These are phyloP conservation scores for Nakazawaea peltata DNA, from an alignment of 805 yeast genomes.

Conservation along the genomic window DNA sequence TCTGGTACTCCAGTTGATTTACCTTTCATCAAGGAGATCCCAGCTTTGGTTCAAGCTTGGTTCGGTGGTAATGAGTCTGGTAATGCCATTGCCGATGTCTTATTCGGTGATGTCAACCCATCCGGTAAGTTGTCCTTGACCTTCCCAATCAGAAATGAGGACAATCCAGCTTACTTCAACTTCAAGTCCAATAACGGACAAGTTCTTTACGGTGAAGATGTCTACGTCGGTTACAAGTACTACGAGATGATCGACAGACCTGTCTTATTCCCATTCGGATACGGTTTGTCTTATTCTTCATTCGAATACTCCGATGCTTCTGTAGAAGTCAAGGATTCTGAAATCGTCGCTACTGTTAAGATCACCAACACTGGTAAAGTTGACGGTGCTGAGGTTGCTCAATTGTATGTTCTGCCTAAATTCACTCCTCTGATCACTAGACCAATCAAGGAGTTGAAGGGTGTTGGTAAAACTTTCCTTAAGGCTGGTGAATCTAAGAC, in stretches of 20 bases:
- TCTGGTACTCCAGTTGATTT: slow-evolving; percentile 48
- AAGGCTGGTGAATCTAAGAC: slow-evolving; percentile 32
- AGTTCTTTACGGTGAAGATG: slow-evolving; percentile 50
- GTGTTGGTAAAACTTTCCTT: slow-evolving; percentile 36
- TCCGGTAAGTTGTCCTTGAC: slow-evolving; percentile 44
- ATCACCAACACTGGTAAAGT: slow-evolving; percentile 36
- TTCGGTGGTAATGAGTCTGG: slow-evolving; percentile 48
- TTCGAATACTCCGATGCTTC: slow-evolving; percentile 30
- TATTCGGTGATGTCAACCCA: slow-evolving; percentile 49
- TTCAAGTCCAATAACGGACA: slow-evolving; percentile 40
- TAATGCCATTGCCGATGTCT: slow-evolving; percentile 43
- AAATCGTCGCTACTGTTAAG: slow-evolving; percentile 23
- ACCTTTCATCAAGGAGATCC: slow-evolving; percentile 35
- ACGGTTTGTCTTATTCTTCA: slow-evolving; percentile 45
- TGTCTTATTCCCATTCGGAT: slow-evolving; percentile 48
- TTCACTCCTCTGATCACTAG: slow-evolving; percentile 29
- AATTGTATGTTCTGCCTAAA: slow-evolving; percentile 34
- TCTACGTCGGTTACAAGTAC: slow-evolving; percentile 48
- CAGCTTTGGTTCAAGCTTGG: slow-evolving; percentile 39
- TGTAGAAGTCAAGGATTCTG: slow-evolving; percentile 21
- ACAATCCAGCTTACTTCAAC: slow-evolving; percentile 44
- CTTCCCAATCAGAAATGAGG: slow-evolving; percentile 37
- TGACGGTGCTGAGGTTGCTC: slow-evolving; percentile 43
- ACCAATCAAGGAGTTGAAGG: slow-evolving; percentile 48
- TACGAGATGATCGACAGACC: slow-evolving; percentile 39